phyloP scores from a whole-genome alignment of 371 early-diverging fungal species.

The Chytridiales sp. region DNA sequence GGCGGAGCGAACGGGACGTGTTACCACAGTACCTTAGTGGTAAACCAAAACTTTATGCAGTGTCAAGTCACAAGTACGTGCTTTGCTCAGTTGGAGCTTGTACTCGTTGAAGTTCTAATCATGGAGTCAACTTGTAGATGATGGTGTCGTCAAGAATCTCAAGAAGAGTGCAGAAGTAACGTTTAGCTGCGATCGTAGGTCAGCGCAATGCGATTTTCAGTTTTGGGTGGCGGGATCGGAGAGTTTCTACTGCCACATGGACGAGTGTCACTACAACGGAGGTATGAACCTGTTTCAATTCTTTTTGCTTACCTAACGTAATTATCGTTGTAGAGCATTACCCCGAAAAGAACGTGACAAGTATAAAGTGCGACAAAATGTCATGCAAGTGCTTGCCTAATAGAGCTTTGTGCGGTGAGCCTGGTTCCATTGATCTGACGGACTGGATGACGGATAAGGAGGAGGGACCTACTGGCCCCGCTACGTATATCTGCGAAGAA shows the following conservation, averaged over 20 bases:
- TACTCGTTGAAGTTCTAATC: no score
- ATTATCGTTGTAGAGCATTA: conserved; percentile 41
- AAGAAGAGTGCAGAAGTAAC: conserved; percentile 39
- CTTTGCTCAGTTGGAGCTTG: background rate
- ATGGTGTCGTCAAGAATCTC: conserved; percentile 34
- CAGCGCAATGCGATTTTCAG: conserved; percentile 36
- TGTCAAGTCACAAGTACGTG: conserved; percentile 86
- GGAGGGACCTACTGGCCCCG: conserved; percentile 59
- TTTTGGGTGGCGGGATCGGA: conserved; percentile 41
- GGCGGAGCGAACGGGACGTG: conserved; percentile 80
- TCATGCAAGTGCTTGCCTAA: conserved; percentile 57
- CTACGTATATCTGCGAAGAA: conserved; percentile 34
- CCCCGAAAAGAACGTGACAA: conserved; percentile 41
- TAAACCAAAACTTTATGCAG: conserved; percentile 75
- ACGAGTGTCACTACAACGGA: conserved; percentile 27
- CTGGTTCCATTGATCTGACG: conserved; percentile 48
- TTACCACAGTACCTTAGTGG: conserved; percentile 75
- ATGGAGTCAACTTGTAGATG: conserved; percentile 22
- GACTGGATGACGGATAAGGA: conserved; percentile 49
- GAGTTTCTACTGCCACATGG: conserved; percentile 42
- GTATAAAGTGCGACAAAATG: conserved; percentile 47
- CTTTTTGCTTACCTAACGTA: conserved; percentile 46
- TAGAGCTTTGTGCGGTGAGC: conserved; percentile 59
- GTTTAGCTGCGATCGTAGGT: conserved; percentile 25
- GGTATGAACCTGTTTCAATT: conserved; percentile 19